A percentile compares a stretch with the other conserved stretches of the same genome.
phyloP scores from a whole-genome alignment of 257 asterid genomes.

The Gentiana macrophylla region DNA sequence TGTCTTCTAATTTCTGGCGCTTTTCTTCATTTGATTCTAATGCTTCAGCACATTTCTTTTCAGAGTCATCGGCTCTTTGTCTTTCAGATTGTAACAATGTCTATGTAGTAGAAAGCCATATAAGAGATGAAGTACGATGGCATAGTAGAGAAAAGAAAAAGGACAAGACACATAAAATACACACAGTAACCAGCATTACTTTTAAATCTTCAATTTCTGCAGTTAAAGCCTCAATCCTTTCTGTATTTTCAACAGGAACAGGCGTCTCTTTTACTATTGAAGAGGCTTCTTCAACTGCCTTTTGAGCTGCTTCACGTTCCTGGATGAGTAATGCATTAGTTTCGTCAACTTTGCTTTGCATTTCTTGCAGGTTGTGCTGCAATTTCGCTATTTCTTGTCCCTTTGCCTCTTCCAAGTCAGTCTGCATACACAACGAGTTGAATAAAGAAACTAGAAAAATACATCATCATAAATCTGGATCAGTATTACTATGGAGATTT shows the following conservation, averaged over 20 bases:
- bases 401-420: slow-evolving; percentile 77
- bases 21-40: slow-evolving; percentile 57
- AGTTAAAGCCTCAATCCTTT: slow-evolving; percentile 57
- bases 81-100: slow-evolving; percentile 54
- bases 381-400: slow-evolving; percentile 58
- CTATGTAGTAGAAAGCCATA: slow-evolving; percentile 28
- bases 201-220: slow-evolving; percentile 60
- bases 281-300: slow-evolving; percentile 80
- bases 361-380: slow-evolving; percentile 61
- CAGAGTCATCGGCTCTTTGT: slow-evolving; percentile 72
- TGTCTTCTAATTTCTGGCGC: slow-evolving; percentile 76
- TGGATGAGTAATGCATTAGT: slow-evolving; percentile 48
- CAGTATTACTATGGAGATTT: too few relatives aligned
- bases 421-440: slow-evolving; percentile 32
- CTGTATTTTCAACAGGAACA: slow-evolving; percentile 77
- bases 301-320: slow-evolving; percentile 87
- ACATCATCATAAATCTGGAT: too few relatives aligned
- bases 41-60: slow-evolving; percentile 54
- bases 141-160: slow-evolving; percentile 5
- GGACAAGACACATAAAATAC: slow-evolving; percentile 4
- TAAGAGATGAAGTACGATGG: slow-evolving; percentile 1
- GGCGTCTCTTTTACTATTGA: slow-evolving; percentile 54
- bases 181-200: slow-evolving; percentile 35
- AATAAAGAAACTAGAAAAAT: not conserved
- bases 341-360: slow-evolving; percentile 76